Evolutionary conservation across 2,329 filamentous ascomycete species (phyloP), one percentile per base, ranked within the genome.

Genomic region (Penicillium sp.): DNA sequence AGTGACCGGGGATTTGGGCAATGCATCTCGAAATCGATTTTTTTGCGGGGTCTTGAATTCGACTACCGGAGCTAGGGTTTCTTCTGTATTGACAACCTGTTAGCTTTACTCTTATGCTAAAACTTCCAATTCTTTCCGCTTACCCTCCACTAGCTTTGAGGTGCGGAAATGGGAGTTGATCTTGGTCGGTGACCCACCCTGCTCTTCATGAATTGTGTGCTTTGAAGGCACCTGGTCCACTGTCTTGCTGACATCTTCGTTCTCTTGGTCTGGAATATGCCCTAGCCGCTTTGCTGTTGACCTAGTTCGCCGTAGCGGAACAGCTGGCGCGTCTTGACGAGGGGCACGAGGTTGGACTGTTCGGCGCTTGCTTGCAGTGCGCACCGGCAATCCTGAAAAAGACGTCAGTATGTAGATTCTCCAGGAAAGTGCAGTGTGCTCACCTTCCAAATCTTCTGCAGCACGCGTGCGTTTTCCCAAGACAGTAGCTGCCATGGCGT

Each of bases 11-110:
- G 85, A 81, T 57, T 79, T 80, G 61, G 84, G 82, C 53, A 93
- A 80, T 44, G 83, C 90, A 84, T 96, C 88, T 71, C 88, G 89
- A 86, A 66, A 74, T 51, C 70, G 88, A 46, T 85, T 77, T 13
- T 83, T 83, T 43, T 76, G 73, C 39, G 78, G 73, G 47, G 75
- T 76, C 63, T 77, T 77, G 55, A 78, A 70, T 53, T 70, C 65
- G n/a, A 60, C 36, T 39, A 39, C 68, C 38, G 65, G 73, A 49
- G 66, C 70, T 28, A 65, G 51, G 48, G 74, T 76, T 58, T 78
- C 75, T 74, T 82, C 66, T 77, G 70, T 47, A 54, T 54, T 29
- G 38, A 21, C 15, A 13, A 34, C 31, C 1, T 28, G 16, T 49
- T 49, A 50, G 33, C 47, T 10, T 38, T 28, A 23, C 24, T 21